Conservation (phyloP, 768 basidiomycete species). For the Mycena kentingensis region DNA sequence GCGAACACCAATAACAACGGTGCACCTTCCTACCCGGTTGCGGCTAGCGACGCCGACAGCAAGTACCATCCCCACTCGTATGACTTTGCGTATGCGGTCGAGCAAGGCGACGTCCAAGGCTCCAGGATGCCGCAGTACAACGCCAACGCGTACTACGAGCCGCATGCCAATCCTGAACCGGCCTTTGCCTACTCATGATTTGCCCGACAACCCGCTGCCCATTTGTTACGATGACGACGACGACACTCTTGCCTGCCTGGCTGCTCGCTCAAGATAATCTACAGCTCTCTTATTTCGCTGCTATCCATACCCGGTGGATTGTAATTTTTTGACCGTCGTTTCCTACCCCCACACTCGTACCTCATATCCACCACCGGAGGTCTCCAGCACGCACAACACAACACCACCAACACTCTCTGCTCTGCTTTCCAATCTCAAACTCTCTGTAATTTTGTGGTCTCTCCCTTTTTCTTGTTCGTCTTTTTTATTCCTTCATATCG, state of each 20-base stretch:
- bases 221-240: neutral
- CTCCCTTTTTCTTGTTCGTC: constrained; percentile 4
- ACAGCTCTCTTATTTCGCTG: constrained; percentile 18
- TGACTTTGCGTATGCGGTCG: constrained; percentile 15
- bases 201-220: neutral
- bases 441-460: constrained; percentile 10
- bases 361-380: constrained; percentile 5
- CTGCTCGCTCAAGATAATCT: constrained; percentile 9
- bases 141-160: constrained; percentile 17
- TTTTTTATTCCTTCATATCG: constrained; percentile 4
- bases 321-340: constrained; percentile 5
- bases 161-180: constrained; percentile 15
- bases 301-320: constrained; percentile 18
- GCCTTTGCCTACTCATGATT: constrained; percentile 20
- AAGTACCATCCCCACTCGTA: constrained; percentile 13
- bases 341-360: neutral
- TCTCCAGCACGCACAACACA: neutral
- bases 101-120: neutral
- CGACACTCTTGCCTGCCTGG: neutral
- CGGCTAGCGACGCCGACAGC: constrained; percentile 13
- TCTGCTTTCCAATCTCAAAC: neutral
- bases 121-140: neutral
- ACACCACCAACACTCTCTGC: constrained; percentile 19
- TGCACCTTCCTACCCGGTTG: constrained; percentile 10
- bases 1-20: neutral